Evolutionary conservation across 495 filamentous ascomycete species (phyloP).

Genomic region (Xylaria longipes): DNA sequence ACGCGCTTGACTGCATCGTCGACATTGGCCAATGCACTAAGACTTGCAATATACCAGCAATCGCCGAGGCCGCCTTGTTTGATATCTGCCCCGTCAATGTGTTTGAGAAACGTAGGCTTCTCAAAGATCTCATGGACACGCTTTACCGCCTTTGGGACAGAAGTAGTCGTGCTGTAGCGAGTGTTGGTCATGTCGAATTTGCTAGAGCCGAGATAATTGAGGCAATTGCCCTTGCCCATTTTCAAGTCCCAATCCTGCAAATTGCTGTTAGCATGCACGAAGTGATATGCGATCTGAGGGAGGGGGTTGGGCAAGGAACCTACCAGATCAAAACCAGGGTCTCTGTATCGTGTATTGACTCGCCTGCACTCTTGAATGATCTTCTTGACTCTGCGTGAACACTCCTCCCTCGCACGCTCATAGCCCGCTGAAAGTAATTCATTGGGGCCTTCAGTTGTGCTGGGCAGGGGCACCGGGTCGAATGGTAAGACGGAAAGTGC

Average conservation of each 20-base stretch:
- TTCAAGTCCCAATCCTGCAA: conserved; percentile 59
- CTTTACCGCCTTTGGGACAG: conserved; percentile 69
- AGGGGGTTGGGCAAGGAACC: conserved; percentile 37
- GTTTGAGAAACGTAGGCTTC: conserved; percentile 80
- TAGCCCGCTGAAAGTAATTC: conserved; percentile 65
- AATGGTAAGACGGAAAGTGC: conserved; percentile 56
- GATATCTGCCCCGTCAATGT: conserved; percentile 78
- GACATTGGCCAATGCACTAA: conserved; percentile 83
- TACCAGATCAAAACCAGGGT: conserved; percentile 84
- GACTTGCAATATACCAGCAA: conserved; percentile 92
- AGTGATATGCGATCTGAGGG: not conserved
- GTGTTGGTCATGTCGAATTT: conserved; percentile 51
- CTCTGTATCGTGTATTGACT: conserved; percentile 89
- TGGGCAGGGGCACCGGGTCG: conserved; percentile 54
- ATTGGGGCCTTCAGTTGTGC: conserved; percentile 52
- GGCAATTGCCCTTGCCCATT: conserved; percentile 53
- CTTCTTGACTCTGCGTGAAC: conserved; percentile 78
- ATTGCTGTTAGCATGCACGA: conserved; percentile 34
- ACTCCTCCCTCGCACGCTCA: conserved; percentile 75
- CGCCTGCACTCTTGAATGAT: conserved; percentile 85
- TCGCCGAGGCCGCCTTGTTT: conserved; percentile 84
- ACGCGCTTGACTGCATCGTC: conserved; percentile 76
- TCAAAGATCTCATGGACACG: conserved; percentile 87
- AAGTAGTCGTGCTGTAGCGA: conserved; percentile 46
- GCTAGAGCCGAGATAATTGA: conserved; percentile 53